Percentiles rank a stretch among this genome's conserved stretches.
Conservation (phyloP, 306 rosid genomes). For the Ceratonia siliqua region DNA sequence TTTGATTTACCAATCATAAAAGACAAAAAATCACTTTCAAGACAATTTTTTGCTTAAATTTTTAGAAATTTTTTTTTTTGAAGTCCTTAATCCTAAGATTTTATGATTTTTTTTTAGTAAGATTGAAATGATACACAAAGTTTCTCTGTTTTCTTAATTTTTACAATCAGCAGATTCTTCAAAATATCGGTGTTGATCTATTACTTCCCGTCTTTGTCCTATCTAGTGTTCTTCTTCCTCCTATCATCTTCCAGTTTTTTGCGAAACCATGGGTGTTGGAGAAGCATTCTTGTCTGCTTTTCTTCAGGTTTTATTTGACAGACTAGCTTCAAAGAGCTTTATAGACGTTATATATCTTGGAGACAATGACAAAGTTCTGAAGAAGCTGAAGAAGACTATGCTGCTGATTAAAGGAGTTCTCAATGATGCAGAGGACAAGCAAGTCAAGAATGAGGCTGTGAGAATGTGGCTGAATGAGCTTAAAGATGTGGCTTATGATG, state of each 20-base stretch:
- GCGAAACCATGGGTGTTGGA: neutral
- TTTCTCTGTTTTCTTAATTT: no score
- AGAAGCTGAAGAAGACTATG: constrained; percentile 18
- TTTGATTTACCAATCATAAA: no score
- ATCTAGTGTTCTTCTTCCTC: neutral
- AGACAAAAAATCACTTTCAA: no score
- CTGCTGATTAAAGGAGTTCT: neutral
- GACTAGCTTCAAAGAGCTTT: constrained; percentile 3
- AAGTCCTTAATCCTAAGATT: no score
- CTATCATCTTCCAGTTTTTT: neutral
- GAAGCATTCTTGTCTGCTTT: constrained; percentile 24
- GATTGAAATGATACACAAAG: no score
- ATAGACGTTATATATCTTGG: neutral
- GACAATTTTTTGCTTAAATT: no score
- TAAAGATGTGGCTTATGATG: constrained; percentile 17
- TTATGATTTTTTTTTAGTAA: no score
- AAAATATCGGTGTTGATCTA: no score
- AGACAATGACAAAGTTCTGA: neutral
- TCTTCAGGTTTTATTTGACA: constrained; percentile 19
- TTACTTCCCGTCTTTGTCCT: no score
- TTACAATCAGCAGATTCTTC: no score
- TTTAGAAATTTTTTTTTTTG: no score
- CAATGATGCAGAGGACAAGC: constrained; percentile 15
- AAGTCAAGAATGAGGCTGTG: neutral
- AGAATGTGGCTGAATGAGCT: constrained; percentile 4